A percentile compares a stretch with the other conserved stretches of the same genome.
phyloP scores from a whole-genome alignment of 345 rosid genomes.

The Gossypium anomalum region DNA sequence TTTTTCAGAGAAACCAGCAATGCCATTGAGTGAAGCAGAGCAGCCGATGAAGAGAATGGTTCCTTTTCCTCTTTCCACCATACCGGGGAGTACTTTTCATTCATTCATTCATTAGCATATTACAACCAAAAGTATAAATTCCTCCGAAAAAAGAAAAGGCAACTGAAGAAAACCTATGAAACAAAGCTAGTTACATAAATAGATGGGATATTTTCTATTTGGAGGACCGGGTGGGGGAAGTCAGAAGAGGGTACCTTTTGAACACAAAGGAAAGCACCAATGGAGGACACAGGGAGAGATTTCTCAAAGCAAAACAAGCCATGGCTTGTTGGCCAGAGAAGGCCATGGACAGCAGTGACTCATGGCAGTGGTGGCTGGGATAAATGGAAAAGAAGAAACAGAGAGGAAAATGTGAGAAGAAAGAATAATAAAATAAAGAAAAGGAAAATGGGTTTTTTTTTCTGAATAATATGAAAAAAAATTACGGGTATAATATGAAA shows the following conservation, averaged over 20 bases:
- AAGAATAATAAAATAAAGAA: too few species aligned
- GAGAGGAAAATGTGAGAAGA: too few species aligned
- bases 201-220: not conserved
- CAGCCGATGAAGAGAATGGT: constrained; percentile 92
- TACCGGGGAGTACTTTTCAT: constrained; percentile 70
- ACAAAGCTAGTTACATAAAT: not conserved
- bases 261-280: constrained; percentile 79
- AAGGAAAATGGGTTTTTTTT: too few species aligned
- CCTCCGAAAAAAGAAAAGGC: not conserved
- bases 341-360: too few species aligned
- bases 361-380: too few species aligned
- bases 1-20: constrained; percentile 80
- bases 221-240: too few species aligned
- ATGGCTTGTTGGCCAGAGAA: too few species aligned
- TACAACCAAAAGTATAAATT: not conserved
- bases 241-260: constrained; percentile 48
- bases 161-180: not conserved
- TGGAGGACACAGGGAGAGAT: constrained; percentile 65
- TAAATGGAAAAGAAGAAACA: too few species aligned
- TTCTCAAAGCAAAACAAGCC: constrained; percentile 37
- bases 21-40: constrained; percentile 76
- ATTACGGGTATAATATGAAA: too few species aligned
- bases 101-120: not conserved
- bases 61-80: constrained; percentile 88
- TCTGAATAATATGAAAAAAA: too few species aligned